These are phyloP conservation scores for Aaosphaeria arxii DNA, from an alignment of 2,329 filamentous ascomycete species.

Conservation along the genomic window DNA sequence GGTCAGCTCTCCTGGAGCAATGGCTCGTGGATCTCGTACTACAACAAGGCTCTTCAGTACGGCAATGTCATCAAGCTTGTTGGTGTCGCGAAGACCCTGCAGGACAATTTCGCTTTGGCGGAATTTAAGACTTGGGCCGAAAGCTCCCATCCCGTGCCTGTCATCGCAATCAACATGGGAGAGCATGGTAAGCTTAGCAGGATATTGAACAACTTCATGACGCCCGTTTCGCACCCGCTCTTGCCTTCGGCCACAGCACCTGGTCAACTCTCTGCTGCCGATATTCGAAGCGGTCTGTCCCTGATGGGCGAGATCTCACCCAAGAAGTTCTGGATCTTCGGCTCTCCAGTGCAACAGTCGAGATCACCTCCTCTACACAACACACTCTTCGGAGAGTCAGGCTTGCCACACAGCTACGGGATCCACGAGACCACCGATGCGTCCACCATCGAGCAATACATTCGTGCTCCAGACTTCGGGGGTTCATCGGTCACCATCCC, in stretches of 20 bases:
- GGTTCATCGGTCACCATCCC: constrained; percentile 96
- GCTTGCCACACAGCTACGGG: constrained; percentile 81
- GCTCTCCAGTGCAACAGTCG: constrained; percentile 77
- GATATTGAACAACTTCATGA: constrained; percentile 88
- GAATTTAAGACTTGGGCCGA: constrained; percentile 78
- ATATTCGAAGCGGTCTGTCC: constrained; percentile 77
- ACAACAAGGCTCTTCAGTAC: constrained; percentile 85
- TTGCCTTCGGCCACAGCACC: constrained; percentile 93
- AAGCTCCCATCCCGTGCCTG: constrained; percentile 69
- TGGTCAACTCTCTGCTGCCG: constrained; percentile 84
- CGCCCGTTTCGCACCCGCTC: constrained; percentile 84
- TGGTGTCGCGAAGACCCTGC: constrained; percentile 69
- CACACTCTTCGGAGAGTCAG: constrained; percentile 69
- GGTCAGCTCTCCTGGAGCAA: constrained; percentile 82
- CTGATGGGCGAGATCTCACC: constrained; percentile 75
- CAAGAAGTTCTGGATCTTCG: constrained; percentile 83
- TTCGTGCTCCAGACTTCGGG: constrained; percentile 74
- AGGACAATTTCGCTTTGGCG: constrained; percentile 83
- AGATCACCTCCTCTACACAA: constrained; percentile 91
- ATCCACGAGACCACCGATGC: constrained; percentile 70
- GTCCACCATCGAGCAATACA: constrained; percentile 58
- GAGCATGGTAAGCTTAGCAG: constrained; percentile 81
- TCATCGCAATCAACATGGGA: constrained; percentile 98
- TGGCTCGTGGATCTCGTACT: constrained; percentile 86
- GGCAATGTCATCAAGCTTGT: constrained; percentile 95